These are phyloP conservation scores for Quercus rubra DNA, from an alignment of 306 rosid species.

Conservation along the genomic window DNA sequence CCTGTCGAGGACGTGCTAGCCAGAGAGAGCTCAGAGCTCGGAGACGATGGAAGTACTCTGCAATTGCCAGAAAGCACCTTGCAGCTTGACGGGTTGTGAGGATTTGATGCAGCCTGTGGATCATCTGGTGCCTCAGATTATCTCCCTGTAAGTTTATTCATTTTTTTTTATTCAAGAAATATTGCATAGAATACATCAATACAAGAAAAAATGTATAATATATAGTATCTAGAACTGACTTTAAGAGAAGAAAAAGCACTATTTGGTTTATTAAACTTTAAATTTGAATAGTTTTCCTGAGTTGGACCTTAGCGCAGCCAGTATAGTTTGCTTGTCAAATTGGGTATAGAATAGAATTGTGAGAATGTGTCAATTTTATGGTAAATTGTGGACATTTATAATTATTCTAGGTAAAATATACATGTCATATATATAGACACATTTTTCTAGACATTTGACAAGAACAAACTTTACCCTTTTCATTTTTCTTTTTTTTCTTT, in stretches of 20 bases:
- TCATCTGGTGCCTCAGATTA: constrained; percentile 67
- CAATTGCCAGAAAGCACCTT: constrained; percentile 74
- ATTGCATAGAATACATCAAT: neutral
- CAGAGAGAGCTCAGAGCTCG: constrained; percentile 92
- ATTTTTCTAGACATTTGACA: constrained; percentile 3
- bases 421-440: neutral
- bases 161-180: neutral
- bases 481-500: neutral
- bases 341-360: neutral
- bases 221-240: neutral
- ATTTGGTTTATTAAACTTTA: neutral
- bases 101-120: constrained; percentile 63
- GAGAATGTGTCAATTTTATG: neutral
- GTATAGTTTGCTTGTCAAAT: constrained; percentile 2
- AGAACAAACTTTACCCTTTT: neutral
- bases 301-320: neutral
- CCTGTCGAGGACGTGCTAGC: constrained; percentile 81
- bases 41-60: constrained; percentile 84
- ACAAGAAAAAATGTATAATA: neutral
- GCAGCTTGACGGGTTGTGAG: constrained; percentile 89
- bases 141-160: constrained; percentile 63
- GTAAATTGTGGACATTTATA: neutral
- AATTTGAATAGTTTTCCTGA: neutral
- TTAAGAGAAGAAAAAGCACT: neutral
- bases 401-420: too few species aligned